Evolutionary conservation across 2,329 filamentous ascomycete species (phyloP), one percentile per base, ranked within the genome.

Genomic region (Cadophora malorum): DNA sequence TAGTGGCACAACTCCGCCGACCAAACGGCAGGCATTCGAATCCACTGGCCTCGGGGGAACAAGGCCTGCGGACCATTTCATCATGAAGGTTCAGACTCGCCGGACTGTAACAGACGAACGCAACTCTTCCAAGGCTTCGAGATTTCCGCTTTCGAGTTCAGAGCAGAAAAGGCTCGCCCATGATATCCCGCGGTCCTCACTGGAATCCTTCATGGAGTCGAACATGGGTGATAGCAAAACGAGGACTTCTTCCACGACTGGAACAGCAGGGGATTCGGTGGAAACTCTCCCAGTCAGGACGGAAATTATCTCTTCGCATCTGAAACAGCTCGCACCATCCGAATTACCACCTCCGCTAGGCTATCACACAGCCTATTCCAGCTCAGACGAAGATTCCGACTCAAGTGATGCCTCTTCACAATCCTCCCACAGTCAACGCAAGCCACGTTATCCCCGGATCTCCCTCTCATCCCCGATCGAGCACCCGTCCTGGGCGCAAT

Each of bases 31-130:
- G 78, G 3, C 73, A 80, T 76, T 91, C 3, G 85, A 88, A 67
- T 84, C 86, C 0, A 88, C 83, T 56, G 88, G 88, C 0, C 75
- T 90, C 0, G 87, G 85, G 6, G 86, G 86, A 16, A 83, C 88
- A 0, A 78, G 83, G 31, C 88, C 88, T 0, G 87, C 89, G n/a
- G 88, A 90, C 70, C 88, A 90, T 70, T 90, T 90, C 68, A 80
- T 84, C 50, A 79, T 90, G 0, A 79, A 84, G 2, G 86, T 89
- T 19, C 68, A 77, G 67, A 79, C 76, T 19, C 72, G 71, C 50
- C 73, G 77, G 28, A 71, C 70, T 21, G 69, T 64, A n/a, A 16
- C 67, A 12, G 55, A 61, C 19, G 25, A 8, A 9, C 16, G 21
- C 19, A 19, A 53, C 2, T 45, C 49, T 10, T 35, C 41, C 33